phyloP scores from a whole-genome alignment of 2,329 filamentous ascomycete species.

The Venturia nashicola region DNA sequence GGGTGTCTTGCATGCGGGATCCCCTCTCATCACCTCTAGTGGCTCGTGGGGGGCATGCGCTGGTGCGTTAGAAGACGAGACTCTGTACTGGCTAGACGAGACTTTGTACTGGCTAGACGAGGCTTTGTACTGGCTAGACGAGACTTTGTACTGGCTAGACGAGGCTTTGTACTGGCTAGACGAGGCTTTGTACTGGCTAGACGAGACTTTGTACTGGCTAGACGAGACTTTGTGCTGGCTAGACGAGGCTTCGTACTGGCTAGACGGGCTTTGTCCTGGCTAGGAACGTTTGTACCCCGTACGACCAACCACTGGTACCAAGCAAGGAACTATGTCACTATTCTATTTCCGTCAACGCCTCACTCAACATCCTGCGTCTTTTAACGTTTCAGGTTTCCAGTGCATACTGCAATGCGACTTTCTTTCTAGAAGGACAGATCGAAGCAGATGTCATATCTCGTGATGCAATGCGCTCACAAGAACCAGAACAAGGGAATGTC shows the following conservation, averaged over 20 bases:
- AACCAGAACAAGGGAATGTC: background rate
- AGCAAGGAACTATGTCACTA: background rate
- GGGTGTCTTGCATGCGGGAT: background rate
- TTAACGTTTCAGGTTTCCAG: background rate
- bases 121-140: background rate
- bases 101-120: background rate
- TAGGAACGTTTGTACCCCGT: background rate
- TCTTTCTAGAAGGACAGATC: constrained; percentile 1
- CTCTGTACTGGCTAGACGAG: background rate
- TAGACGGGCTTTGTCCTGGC: background rate
- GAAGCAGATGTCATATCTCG: background rate
- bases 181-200: background rate
- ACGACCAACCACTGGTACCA: background rate
- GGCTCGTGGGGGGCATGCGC: background rate
- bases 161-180: background rate
- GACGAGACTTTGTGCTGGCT: background rate
- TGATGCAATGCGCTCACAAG: background rate
- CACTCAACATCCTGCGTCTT: background rate
- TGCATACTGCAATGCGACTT: background rate
- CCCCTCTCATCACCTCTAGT: background rate
- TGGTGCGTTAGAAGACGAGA: background rate
- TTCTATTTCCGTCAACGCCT: background rate
- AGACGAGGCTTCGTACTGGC: no score
- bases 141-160: background rate
- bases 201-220: background rate